Percentiles rank a stretch among this genome's conserved stretches.
phyloP scores from a whole-genome alignment of 2,329 filamentous ascomycete species.

The Venturia asperata region DNA sequence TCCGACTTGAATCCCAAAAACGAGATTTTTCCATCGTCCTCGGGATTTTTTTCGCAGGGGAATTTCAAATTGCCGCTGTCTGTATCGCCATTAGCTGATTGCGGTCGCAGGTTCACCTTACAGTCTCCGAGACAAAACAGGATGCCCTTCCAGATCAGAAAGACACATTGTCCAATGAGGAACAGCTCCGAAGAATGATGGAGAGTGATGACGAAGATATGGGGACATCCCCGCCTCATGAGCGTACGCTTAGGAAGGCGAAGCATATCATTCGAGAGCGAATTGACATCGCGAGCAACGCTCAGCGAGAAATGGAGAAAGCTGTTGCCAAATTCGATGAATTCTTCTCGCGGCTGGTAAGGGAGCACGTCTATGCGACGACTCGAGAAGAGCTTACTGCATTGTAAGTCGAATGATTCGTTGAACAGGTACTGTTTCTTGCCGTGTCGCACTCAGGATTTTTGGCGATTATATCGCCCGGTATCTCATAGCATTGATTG shows the following conservation, averaged over 20 bases:
- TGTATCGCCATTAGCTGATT: too few relatives aligned
- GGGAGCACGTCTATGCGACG: not conserved
- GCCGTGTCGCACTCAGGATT: not conserved
- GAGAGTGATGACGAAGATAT: not conserved
- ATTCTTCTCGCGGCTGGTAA: not conserved
- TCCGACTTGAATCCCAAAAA: not conserved
- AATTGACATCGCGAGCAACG: not conserved
- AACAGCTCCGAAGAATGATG: not conserved
- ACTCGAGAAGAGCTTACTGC: not conserved
- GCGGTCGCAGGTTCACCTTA: too few relatives aligned
- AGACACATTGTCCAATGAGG: not conserved
- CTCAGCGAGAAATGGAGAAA: not conserved
- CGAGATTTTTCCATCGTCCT: not conserved
- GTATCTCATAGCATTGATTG: not conserved
- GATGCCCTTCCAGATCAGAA: not conserved
- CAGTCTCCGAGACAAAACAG: not conserved
- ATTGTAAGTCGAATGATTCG: not conserved
- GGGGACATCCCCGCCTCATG: not conserved
- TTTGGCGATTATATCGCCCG: not conserved
- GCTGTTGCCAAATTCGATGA: not conserved
- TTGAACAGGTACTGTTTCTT: not conserved
- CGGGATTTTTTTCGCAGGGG: too few relatives aligned
- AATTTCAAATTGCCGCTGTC: too few relatives aligned
- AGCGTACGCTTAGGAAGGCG: not conserved
- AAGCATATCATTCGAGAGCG: not conserved